Base-by-base conservation (phyloP, 2,329 filamentous ascomycete genomes). In the Fusarium verrucosum region DNA sequence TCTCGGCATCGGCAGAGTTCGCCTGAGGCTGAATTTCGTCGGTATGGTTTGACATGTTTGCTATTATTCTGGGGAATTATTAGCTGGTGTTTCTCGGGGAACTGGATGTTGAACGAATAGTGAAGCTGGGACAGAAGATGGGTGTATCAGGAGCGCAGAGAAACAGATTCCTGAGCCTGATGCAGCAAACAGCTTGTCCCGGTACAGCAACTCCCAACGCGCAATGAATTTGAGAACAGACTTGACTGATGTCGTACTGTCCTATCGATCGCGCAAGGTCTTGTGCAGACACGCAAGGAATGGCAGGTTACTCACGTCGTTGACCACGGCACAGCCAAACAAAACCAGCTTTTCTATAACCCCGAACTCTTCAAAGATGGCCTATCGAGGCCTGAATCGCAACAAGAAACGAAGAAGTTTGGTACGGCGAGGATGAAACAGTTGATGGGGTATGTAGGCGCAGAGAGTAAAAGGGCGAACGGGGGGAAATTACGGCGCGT, bases 11-110 rank as follows among this genome's bases (percentile, higher is more conserved):
- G 46, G 69, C 70, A 49, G 74, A 70, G 56, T 73, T 65, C 63
- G 74, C 75, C 58, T 78, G 76, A 58, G 57, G 67, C 58, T 78
- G 76, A 45, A 73, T 74, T 60, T 77, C 72, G 71, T 73, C 68
- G 54, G 60, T 54, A 49, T 60, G 43, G 45, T 70, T 71, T 46
- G 66, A 71, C 76, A 78, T 77, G 56, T 62, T 74, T 68, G 61
- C 68, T 71, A 54, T 60, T 69, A 52, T 54, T 56, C 66, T 74
- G 26, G 19, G 26, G 62, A 36, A 19, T 40, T 26, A 59, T 74
- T 57, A 73, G 70, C 49, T 37, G 44, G 32, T 61, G 43, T 52
- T 47, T 40, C 36, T 50, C 26, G 33, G 32, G 16, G 33, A 52
- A 35, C 42, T 50, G 30, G 23, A 30, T 54, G 32, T 13, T 40